These are phyloP conservation scores for Microthyrium microscopicum DNA, from an alignment of 2,329 filamentous ascomycete species.

Conservation along the genomic window DNA sequence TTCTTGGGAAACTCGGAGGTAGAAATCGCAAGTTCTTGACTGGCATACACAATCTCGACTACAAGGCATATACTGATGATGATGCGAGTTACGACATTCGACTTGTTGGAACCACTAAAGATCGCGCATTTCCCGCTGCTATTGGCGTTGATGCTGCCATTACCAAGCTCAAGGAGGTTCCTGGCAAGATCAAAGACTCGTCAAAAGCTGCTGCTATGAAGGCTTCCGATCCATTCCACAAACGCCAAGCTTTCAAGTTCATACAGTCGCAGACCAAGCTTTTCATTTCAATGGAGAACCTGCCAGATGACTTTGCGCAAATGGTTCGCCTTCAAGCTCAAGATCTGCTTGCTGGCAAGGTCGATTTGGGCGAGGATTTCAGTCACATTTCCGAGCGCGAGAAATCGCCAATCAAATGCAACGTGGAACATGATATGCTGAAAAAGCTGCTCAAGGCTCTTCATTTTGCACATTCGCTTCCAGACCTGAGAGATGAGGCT, in stretches of 20 bases:
- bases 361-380: conserved; percentile 50
- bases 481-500: conserved; percentile 63
- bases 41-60: conserved; percentile 68
- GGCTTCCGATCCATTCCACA: conserved; percentile 73
- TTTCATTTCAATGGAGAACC: conserved; percentile 67
- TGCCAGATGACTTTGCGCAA: conserved; percentile 78
- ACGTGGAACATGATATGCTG: conserved; percentile 63
- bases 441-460: conserved; percentile 80
- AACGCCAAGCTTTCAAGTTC: conserved; percentile 78
- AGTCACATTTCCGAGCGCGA: conserved; percentile 64
- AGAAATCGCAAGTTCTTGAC: conserved; percentile 93
- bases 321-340: conserved; percentile 78
- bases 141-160: conserved; percentile 82
- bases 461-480: conserved; percentile 69
- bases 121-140: conserved; percentile 71
- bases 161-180: conserved; percentile 66
- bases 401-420: conserved; percentile 73
- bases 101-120: conserved; percentile 75
- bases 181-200: conserved; percentile 37
- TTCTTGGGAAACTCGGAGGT: conserved; percentile 88
- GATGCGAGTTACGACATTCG: conserved; percentile 73
- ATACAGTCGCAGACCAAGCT: conserved; percentile 82
- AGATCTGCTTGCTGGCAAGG: conserved; percentile 59
- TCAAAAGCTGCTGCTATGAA: conserved; percentile 28
- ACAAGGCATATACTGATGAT: conserved; percentile 76